A percentile compares a stretch with the other conserved stretches of the same genome.
Conservation (phyloP, 768 basidiomycete species). For the Xerocomellus amylosporus region DNA sequence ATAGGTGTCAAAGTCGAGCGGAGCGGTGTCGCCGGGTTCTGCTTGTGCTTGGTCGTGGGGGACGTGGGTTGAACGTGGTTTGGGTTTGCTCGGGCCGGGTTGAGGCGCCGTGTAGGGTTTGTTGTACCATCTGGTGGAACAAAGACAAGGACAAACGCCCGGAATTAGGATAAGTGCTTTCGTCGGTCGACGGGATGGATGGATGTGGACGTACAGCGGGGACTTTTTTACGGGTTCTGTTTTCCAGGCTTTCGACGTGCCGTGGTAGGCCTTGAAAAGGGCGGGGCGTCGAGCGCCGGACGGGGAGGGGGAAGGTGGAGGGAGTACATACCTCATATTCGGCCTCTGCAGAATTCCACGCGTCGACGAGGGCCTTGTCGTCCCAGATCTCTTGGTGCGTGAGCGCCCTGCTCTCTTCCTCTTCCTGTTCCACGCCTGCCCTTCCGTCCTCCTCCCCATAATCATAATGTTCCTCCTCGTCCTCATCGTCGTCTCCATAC, state of each 20-base stretch:
- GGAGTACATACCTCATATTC: slow-evolving; percentile 59
- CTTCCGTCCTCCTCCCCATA: slow-evolving; percentile 27
- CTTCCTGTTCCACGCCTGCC: slow-evolving; percentile 34
- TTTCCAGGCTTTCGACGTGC: slow-evolving; percentile 69
- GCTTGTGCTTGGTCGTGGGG: not conserved
- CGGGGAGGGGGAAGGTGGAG: not conserved
- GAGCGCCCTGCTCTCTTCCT: slow-evolving; percentile 56
- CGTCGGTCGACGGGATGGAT: not conserved
- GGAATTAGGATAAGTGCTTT: too few relatives aligned
- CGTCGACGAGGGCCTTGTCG: slow-evolving; percentile 76
- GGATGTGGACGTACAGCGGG: slow-evolving; percentile 52
- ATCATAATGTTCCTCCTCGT: slow-evolving; percentile 17
- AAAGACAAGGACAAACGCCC: too few relatives aligned
- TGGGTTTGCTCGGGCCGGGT: slow-evolving; percentile 7
- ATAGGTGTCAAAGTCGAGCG: slow-evolving; percentile 68
- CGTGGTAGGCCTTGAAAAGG: slow-evolving; percentile 53
- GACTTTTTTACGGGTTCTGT: slow-evolving; percentile 66
- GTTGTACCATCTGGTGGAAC: slow-evolving; percentile 69
- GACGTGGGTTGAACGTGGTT: not conserved
- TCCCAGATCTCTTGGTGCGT: slow-evolving; percentile 82
- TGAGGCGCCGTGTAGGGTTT: slow-evolving; percentile 38
- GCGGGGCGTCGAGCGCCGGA: not conserved
- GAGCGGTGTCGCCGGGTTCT: slow-evolving; percentile 54
- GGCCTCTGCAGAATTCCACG: slow-evolving; percentile 81
- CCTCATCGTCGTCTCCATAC: slow-evolving; percentile 5